Evolutionary conservation across 768 basidiomycete species (phyloP).

Genomic region (Cystobasidium onofrii): DNA sequence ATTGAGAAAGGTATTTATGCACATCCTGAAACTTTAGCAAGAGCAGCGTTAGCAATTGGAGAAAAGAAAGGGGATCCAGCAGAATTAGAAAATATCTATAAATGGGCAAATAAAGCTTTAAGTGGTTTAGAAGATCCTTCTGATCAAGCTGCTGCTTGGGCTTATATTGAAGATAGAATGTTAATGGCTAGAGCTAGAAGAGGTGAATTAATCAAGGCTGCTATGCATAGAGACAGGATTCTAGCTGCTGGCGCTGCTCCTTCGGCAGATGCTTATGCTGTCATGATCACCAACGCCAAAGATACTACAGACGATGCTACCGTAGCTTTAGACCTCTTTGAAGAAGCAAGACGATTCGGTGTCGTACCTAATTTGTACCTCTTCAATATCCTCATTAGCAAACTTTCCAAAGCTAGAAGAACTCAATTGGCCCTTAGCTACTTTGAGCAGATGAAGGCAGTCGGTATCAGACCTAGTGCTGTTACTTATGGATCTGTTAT

Average conservation of each 20-base stretch:
- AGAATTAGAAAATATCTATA: conserved; percentile 2
- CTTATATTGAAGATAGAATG: conserved; percentile 77
- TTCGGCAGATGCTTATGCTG: conserved; percentile 82
- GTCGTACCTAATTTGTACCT: conserved; percentile 76
- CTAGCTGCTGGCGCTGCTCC: conserved; percentile 68
- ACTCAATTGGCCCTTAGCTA: conserved; percentile 78
- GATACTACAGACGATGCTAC: conserved; percentile 88
- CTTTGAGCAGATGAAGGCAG: conserved; percentile 75
- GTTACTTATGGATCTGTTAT: conserved; percentile 95
- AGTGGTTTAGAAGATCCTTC: not conserved
- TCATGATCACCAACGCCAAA: conserved; percentile 66
- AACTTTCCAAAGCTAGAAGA: conserved; percentile 86
- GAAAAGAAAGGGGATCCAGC: not conserved
- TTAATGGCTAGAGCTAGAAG: conserved; percentile 73
- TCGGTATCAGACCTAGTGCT: conserved; percentile 58
- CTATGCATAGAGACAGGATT: conserved; percentile 68
- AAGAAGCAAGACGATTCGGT: conserved; percentile 62
- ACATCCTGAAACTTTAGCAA: conserved; percentile 20
- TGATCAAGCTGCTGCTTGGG: conserved; percentile 59
- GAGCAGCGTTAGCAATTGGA: not conserved
- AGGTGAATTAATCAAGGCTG: conserved; percentile 69
- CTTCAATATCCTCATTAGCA: conserved; percentile 95
- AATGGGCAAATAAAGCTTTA: conserved; percentile 9
- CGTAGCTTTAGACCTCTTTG: conserved; percentile 73
- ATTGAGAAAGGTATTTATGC: conserved; percentile 2